Percentiles rank a stretch among this genome's conserved stretches.
Conservation (phyloP, 176 grass and related monocot genomes). For the Ensete ventricosum region DNA sequence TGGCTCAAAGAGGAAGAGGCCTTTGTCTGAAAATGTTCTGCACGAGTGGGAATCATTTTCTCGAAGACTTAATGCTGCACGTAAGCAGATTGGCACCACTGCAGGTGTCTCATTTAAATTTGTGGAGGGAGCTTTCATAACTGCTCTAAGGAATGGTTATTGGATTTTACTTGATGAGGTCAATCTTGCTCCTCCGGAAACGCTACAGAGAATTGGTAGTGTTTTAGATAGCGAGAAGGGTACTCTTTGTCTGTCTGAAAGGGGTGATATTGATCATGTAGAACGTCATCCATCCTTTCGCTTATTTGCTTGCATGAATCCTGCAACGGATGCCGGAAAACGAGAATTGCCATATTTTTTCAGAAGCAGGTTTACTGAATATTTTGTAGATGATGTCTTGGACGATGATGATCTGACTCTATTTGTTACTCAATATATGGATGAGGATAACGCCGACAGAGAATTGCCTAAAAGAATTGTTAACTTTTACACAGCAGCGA, state of each 20-base stretch:
- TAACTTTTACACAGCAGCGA: slow-evolving; percentile 74
- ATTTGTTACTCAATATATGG: slow-evolving; percentile 80
- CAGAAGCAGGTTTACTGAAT: slow-evolving; percentile 92
- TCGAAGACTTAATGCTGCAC: slow-evolving; percentile 37
- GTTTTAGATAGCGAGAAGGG: slow-evolving; percentile 76
- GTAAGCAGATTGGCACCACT: slow-evolving; percentile 41
- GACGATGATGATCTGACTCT: slow-evolving; percentile 71
- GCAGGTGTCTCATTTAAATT: slow-evolving; percentile 68
- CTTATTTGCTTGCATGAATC: slow-evolving; percentile 97
- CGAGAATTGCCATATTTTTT: slow-evolving; percentile 72
- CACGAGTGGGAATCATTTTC: slow-evolving; percentile 60
- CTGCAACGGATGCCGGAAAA: slow-evolving; percentile 92
- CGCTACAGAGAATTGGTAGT: slow-evolving; percentile 88
- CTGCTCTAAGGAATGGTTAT: slow-evolving; percentile 70
- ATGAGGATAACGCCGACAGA: slow-evolving; percentile 30
- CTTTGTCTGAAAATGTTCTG: slow-evolving; percentile 31
- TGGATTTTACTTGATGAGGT: slow-evolving; percentile 99
- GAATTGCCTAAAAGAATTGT: slow-evolving; percentile 53
- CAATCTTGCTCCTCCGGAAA: slow-evolving; percentile 93
- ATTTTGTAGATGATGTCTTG: slow-evolving; percentile 88
- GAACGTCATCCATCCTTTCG: slow-evolving; percentile 69
- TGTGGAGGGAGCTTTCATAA: slow-evolving; percentile 88
- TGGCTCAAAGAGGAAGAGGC: slow-evolving; percentile 77
- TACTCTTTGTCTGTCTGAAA: slow-evolving; percentile 85
- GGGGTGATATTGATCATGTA: slow-evolving; percentile 78